Base-by-base conservation (phyloP, 2,329 filamentous ascomycete species). In the Epichloe gansuensis region DNA sequence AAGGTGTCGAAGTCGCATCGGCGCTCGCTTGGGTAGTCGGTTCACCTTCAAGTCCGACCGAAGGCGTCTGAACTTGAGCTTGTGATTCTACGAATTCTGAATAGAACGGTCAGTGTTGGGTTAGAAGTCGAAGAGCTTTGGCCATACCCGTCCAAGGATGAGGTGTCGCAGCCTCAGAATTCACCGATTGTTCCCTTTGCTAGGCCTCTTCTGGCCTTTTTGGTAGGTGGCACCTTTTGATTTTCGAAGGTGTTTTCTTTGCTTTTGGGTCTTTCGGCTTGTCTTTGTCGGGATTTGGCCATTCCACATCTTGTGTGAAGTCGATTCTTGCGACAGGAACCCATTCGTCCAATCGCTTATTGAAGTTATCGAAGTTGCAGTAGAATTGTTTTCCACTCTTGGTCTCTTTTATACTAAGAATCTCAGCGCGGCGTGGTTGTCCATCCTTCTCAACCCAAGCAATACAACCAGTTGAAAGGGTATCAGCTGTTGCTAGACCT, bases 361-460 rank as follows among this genome's bases (percentile, higher is more conserved):
- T 97, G 80, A 96, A 97, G 63, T 95, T 94, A 65, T 95, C 89
- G 67, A 96, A 97, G 68, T 97, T 95, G 63, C 95, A 94, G 69
- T 96, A 96, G 65, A 91, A 96, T 52, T 88, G 86, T 41, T 88
- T 85, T 15, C 86, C 85, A 62, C 88, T 91, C 69, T 94, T 94
- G 23, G 88, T 86, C 55, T 91, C 88, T 64, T 88, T 85, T 61
- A 97, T 94, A 54, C 89, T 93, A n/a, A 98, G 74, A 57, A 98
- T 95, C 68, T 98, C 93, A 61, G 93, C 93, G 72, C 93, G 90
- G 61, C 93, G 85, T 56, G 86, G 79, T 63, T 91, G 83, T 55
- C 89, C 89, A 68, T 95, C 90, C 57, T 82, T 82, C 54, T 73
- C 69, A 44, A 82, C 79, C 73, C 77, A 76, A 23, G 78, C 78